Evolutionary conservation across 129 eudicot species (phyloP).

Genomic region (Pulicaria dysenterica): DNA sequence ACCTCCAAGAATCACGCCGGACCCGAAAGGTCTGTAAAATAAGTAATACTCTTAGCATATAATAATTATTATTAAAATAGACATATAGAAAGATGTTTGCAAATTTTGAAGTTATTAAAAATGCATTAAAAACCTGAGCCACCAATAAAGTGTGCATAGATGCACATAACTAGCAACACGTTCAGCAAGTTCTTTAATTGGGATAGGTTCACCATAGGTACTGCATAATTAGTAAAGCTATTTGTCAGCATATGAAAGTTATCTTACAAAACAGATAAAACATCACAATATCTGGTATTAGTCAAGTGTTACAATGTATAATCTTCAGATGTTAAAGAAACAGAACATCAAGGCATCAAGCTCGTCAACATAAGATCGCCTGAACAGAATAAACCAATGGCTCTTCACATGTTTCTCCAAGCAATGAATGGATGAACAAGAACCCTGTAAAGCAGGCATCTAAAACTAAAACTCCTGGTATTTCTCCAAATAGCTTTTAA

Average conservation of each 20-base stretch:
- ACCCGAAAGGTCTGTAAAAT: slow-evolving; percentile 86
- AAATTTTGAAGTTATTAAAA: slow-evolving; percentile 10
- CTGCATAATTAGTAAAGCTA: slow-evolving; percentile 45
- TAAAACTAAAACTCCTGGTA: no score
- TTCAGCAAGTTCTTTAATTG: slow-evolving; percentile 92
- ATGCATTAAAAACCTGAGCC: slow-evolving; percentile 73
- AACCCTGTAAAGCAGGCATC: background rate
- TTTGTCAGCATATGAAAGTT: slow-evolving; percentile 18
- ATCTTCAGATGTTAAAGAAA: background rate
- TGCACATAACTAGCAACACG: slow-evolving; percentile 99
- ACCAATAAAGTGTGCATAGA: slow-evolving; percentile 94
- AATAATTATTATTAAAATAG: background rate
- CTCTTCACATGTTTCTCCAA: slow-evolving; percentile 3
- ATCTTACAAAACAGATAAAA: background rate
- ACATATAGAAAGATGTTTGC: background rate
- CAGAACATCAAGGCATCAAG: slow-evolving; percentile 2
- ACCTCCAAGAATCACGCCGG: slow-evolving; percentile 95
- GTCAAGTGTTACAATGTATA: slow-evolving; percentile 7
- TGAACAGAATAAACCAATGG: background rate
- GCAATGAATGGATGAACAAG: slow-evolving; percentile 9
- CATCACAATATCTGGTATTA: background rate
- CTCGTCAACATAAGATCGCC: background rate
- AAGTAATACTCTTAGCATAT: slow-evolving; percentile 25
- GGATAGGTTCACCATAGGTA: slow-evolving; percentile 88
- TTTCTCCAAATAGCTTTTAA: background rate